A percentile compares a stretch with the other conserved stretches of the same genome.
Evolutionary conservation across 164 flowering plant species (phyloP).

Genomic region (Echeveria elegans): DNA sequence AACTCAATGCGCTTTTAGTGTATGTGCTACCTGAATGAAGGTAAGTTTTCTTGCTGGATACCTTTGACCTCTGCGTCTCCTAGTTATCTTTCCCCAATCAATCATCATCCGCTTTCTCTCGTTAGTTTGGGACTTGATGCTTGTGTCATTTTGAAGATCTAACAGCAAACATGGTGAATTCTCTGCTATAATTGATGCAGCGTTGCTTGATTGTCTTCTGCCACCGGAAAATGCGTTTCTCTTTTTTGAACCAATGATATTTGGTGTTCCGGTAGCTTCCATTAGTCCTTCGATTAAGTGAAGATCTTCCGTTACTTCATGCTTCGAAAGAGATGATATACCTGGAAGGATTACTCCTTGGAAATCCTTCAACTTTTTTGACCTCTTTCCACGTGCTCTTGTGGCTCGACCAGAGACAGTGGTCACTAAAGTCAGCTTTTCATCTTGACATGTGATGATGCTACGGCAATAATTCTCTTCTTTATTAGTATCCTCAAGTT

Average conservation of each 20-base stretch:
- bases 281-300: conserved; percentile 27
- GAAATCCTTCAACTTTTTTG: conserved; percentile 30
- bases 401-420: conserved; percentile 9
- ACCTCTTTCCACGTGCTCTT: conserved; percentile 23
- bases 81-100: conserved; percentile 30
- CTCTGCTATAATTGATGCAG: conserved; percentile 8
- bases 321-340: conserved; percentile 29
- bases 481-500: conserved; percentile 17
- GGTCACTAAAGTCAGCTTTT: not conserved
- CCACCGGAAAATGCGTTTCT: conserved; percentile 14
- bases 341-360: conserved; percentile 31
- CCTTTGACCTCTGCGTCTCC: conserved; percentile 26
- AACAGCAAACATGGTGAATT: not conserved
- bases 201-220: conserved; percentile 10
- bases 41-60: conserved; percentile 13
- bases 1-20: not conserved
- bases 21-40: not conserved
- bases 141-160: conserved; percentile 1
- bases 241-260: conserved; percentile 11
- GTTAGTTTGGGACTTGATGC: not conserved
- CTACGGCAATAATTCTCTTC: conserved; percentile 14
- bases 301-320: conserved; percentile 38
- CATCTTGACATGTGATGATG: conserved; percentile 10
- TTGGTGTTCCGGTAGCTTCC: conserved; percentile 17
- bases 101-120: conserved; percentile 11